These are phyloP conservation scores for Dysphania ambrosioides DNA, from an alignment of 148 eudicot genomes.

Conservation along the genomic window DNA sequence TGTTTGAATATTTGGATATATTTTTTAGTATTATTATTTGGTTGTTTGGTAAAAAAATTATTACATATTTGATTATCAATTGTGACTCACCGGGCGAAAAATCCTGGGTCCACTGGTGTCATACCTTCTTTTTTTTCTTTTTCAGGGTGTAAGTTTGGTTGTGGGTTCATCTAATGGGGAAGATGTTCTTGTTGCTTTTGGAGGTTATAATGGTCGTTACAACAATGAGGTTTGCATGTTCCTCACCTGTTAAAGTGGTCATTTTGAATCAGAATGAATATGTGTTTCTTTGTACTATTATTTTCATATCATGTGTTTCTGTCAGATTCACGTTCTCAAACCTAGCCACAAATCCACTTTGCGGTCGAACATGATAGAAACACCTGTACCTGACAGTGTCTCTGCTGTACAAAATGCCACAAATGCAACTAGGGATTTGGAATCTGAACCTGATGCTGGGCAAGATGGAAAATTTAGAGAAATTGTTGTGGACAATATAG, in stretches of 20 bases:
- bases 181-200: conserved; percentile 76
- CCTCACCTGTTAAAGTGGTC: background rate
- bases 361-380: conserved; percentile 60
- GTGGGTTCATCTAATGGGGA: conserved; percentile 77
- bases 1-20: no score
- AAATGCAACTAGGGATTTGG: conserved; percentile 65
- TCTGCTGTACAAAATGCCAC: conserved; percentile 74
- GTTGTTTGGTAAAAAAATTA: no score
- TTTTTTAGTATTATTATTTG: no score
- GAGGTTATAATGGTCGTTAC: conserved; percentile 97
- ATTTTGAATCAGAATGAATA: conserved; percentile 3
- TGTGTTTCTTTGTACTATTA: conserved; percentile 11
- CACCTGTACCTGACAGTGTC: conserved; percentile 66
- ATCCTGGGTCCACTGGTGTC: no score
- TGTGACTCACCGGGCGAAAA: no score
- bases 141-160: conserved; percentile 93
- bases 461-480: conserved; percentile 13
- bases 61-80: no score
- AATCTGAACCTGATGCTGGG: conserved; percentile 55
- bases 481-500: conserved; percentile 18
- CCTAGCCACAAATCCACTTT: conserved; percentile 89
- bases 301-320: conserved; percentile 22
- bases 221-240: conserved; percentile 68
- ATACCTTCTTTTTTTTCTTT: conserved; percentile 17
- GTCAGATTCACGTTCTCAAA: conserved; percentile 79